Base-by-base conservation (phyloP, 2,329 filamentous ascomycete species). In the Penicillium thymicola region DNA sequence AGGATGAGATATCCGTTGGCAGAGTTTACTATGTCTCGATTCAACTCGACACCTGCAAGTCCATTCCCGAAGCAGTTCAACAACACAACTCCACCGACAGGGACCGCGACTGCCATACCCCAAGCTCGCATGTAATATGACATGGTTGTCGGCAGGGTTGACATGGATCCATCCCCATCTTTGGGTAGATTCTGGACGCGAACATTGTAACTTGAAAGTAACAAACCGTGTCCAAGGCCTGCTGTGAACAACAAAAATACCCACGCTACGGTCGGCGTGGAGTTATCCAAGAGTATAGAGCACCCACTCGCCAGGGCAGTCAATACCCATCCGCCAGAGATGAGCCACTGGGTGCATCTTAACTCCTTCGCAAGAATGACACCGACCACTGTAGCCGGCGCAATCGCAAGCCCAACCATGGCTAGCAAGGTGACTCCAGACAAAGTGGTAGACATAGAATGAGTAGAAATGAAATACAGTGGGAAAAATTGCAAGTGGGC, bases 41-140 rank as follows among this genome's bases (percentile, higher is more conserved):
- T 37, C 9, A 62, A 43, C 1, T 42, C 57, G 23, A 66, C 50
- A 23, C 32, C 41, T 27, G 51, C 46, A 28, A 76, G 64, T 47
- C 67, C 68, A 42, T 51, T 51, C 13, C 64, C 66, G 61, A 79
- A 72, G 3, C 72, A 62, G 48, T 76, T 79, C 53, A 79, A 67
- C 47, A 81, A 75, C 8, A 79, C 60, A 0, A 73, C 68, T 5
- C 70, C 72, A 3, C 72, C 70, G 9, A 76, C 60, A 18, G 76
- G 75, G 5, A 81, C 70, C 10, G 78, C 78, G 25, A 78, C 57
- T 11, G 73, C 72, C 77, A 78, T 78, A 2, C 79, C 78, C 54
- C 79, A 69, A 6, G 70, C 74, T 23, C 62, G 56, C 58, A 59
- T 55, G 11, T 62, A 62, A 34, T 59, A 54, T 3, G 63, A 58